Evolutionary conservation across 1,284 basidiomycete species (phyloP), one percentile per base, ranked within the genome.

Genomic region (Marasmius sp.): DNA sequence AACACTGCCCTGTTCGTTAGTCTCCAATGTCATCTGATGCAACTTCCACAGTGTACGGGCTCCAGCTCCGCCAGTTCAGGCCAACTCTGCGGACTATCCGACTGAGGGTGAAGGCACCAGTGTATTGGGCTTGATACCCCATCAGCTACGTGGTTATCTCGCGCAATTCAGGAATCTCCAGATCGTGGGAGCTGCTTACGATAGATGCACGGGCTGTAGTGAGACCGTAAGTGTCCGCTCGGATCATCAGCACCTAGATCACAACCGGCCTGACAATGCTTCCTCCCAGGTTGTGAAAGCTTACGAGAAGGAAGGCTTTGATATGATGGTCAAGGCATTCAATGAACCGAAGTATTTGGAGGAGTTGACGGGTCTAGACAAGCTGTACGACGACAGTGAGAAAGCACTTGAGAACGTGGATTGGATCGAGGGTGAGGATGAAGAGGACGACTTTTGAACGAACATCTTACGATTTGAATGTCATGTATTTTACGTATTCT

Each of bases 111-210:
- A 79, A 69, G 72, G 71, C 5, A 79, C 58, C 6, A 69, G 92
- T 72, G 79, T 93, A 0, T 83, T 98, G 0, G 96, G 96, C 0
- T 78, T 90, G 2, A 91, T 98, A 0, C 97, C 97, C 1, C 97
- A 99, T 73, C 97, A 98, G 72, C 79, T 99, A 6, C 87, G 97
- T 0, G 97, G 96, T 0, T 94, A 89, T 78, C 80, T 99, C 9
- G 86, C 88, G 5, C 89, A 93, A 64, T 99, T 97, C 81, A 82
- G 88, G 54, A 95, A 88, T 47, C 78, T 97, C 67, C 85, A 88
- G 37, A 88, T 99, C 59, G 87, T 90, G 0, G 97, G 95, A 0
- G 86, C 90, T 2, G 93, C 95, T 0, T 99, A 93, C 72, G 85
- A 92, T 60, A 81, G 84, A 52, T 99, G 97, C 72, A 98, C 96